A percentile compares a stretch with the other conserved stretches of the same genome.
These are phyloP conservation scores for Ceratocystis cubensis DNA, from an alignment of 2,329 filamentous ascomycete genomes.

Conservation along the genomic window DNA sequence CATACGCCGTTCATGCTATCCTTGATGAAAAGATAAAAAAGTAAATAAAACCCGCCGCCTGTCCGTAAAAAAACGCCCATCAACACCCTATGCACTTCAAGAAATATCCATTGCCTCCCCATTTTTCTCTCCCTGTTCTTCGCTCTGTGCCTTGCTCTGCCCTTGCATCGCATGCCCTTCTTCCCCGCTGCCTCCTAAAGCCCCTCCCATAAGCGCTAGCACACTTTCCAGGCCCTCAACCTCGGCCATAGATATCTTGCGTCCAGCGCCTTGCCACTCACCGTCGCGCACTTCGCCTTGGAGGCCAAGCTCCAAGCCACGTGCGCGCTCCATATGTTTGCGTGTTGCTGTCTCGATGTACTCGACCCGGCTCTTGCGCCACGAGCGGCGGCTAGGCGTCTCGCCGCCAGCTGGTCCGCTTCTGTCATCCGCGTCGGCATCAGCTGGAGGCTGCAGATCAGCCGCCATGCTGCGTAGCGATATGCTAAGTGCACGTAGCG, in stretches of 20 bases:
- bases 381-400: slow-evolving; percentile 33
- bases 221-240: slow-evolving; percentile 46
- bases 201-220: slow-evolving; percentile 34
- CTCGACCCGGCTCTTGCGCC: slow-evolving; percentile 57
- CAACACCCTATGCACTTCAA: not conserved
- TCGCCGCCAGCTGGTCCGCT: not conserved
- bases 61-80: no score
- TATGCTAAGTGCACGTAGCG: slow-evolving; percentile 53
- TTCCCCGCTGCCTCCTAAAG: slow-evolving; percentile 14
- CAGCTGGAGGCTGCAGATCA: slow-evolving; percentile 35
- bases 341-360: slow-evolving; percentile 75
- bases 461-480: slow-evolving; percentile 53
- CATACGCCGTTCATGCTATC: not conserved
- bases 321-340: slow-evolving; percentile 58
- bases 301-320: slow-evolving; percentile 52
- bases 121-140: not conserved
- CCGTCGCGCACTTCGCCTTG: slow-evolving; percentile 52
- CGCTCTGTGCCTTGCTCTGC: slow-evolving; percentile 10
- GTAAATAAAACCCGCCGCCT: no score
- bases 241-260: slow-evolving; percentile 38
- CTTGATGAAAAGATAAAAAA: not conserved
- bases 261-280: slow-evolving; percentile 48
- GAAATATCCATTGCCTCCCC: slow-evolving; percentile 1
- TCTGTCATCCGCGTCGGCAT: not conserved
- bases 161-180: not conserved